Conservation (phyloP, 257 asterid genomes). For the Catharanthus roseus region DNA sequence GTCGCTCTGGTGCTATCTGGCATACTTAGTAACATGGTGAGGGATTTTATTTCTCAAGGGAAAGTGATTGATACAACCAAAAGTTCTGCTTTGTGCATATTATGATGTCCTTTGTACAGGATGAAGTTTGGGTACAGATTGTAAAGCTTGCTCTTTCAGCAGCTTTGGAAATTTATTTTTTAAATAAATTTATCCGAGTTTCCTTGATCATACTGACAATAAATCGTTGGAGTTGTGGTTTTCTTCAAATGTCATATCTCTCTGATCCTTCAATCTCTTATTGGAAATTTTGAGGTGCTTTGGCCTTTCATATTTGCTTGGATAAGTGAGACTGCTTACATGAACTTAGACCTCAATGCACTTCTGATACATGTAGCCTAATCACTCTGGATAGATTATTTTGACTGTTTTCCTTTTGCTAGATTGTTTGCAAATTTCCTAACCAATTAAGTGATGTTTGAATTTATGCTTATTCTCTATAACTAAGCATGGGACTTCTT, state of each 20-base stretch:
- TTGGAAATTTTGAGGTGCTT: background rate
- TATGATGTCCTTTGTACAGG: background rate
- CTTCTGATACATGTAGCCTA: background rate
- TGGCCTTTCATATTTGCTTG: background rate
- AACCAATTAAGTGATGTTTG: background rate
- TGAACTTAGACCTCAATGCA: background rate
- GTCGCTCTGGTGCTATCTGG: constrained; percentile 1
- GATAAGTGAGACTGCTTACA: background rate
- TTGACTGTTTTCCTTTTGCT: background rate
- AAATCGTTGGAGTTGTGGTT: background rate
- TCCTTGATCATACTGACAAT: too few species aligned
- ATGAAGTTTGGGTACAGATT: background rate
- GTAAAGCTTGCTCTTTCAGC: background rate
- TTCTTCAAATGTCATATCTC: background rate
- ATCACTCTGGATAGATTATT: background rate
- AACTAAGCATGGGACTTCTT: background rate
- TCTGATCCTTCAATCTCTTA: background rate
- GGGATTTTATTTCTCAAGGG: background rate
- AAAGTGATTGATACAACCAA: background rate
- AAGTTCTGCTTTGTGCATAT: background rate
- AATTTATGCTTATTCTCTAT: background rate
- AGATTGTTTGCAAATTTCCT: background rate
- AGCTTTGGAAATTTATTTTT: background rate
- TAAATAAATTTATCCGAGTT: background rate
- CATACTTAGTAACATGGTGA: background rate